Conservation (phyloP, 2,329 filamentous ascomycete genomes). For the Trichocomaceae sp. region DNA sequence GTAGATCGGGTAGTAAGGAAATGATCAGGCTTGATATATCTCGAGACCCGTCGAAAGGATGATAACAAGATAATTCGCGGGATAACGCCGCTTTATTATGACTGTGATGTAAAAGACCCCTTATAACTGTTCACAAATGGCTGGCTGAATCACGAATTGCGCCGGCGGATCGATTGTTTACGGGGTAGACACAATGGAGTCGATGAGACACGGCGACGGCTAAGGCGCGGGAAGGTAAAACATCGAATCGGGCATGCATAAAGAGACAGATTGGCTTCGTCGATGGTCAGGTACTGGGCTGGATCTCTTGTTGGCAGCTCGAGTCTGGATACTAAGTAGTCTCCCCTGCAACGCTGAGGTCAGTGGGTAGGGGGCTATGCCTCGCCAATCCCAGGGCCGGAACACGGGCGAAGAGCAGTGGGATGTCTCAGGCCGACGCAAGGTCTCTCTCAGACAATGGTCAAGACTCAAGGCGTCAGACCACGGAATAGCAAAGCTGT, state of each 20-base stretch:
- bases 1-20: neutral
- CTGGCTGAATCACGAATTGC: neutral
- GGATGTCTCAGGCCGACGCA: constrained; percentile 19
- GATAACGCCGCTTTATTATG: neutral
- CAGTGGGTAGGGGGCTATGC: constrained; percentile 7
- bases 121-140: neutral
- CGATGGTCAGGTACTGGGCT: neutral
- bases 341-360: constrained; percentile 6
- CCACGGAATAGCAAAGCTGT: neutral
- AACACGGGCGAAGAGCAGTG: constrained; percentile 16
- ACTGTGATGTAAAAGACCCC: neutral
- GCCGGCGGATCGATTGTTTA: neutral
- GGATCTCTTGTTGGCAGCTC: neutral
- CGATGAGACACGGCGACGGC: constrained; percentile 4
- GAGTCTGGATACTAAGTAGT: neutral
- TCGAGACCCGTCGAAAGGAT: neutral
- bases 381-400: constrained; percentile 8
- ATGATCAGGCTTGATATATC: neutral
- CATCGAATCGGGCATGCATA: neutral
- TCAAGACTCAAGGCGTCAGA: neutral
- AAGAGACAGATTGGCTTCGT: neutral
- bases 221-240: neutral
- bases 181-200: neutral
- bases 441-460: neutral
- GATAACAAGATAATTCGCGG: neutral